Evolutionary conservation across 148 eudicot genomes (phyloP).

Genomic region (Fagopyrum homotropicum): DNA sequence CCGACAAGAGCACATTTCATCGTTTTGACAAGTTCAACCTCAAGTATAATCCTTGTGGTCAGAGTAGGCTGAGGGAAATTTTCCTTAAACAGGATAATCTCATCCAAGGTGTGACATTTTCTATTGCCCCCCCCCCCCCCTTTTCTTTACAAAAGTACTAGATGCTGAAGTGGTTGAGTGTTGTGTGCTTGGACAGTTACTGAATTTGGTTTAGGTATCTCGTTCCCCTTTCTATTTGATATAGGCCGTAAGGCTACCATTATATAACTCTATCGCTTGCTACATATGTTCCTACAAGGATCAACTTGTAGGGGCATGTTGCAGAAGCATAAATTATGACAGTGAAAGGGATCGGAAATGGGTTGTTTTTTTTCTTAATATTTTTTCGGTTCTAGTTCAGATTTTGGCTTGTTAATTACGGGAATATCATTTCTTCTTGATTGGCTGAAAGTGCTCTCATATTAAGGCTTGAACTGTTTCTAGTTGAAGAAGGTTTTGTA

Average conservation of each 20-base stretch:
- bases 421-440: neutral
- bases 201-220: neutral
- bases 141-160: neutral
- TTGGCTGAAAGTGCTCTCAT: neutral
- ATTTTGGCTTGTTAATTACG: neutral
- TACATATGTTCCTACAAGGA: neutral
- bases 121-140: neutral
- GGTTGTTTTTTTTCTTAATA: neutral
- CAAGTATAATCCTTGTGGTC: slow-evolving; percentile 91
- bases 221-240: neutral
- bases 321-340: neutral
- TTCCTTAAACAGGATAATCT: slow-evolving; percentile 81
- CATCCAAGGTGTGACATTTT: slow-evolving; percentile 52
- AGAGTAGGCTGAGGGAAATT: slow-evolving; percentile 77
- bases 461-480: neutral
- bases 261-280: neutral
- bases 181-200: neutral
- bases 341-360: neutral
- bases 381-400: neutral
- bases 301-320: neutral
- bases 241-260: neutral
- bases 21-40: slow-evolving; percentile 82
- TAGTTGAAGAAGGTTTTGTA: neutral
- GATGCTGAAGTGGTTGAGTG: neutral
- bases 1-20: slow-evolving; percentile 81